Base-by-base conservation (phyloP, 2,329 filamentous ascomycete genomes). In the Fusarium sacchari region DNA sequence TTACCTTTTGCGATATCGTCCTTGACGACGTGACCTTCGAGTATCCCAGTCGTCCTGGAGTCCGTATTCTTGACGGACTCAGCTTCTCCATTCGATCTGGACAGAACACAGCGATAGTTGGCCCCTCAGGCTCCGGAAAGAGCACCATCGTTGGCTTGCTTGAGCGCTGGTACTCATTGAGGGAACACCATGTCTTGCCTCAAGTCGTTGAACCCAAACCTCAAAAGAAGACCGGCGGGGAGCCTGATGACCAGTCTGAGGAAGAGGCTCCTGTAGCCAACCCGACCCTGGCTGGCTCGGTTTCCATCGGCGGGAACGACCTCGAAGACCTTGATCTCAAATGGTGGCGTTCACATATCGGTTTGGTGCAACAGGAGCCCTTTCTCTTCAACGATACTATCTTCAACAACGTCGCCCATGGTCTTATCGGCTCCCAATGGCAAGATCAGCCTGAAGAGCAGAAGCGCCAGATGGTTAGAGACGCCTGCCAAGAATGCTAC, bases 81-180 rank as follows among this genome's bases (percentile, higher is more conserved):
- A 85, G 84, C 69, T 80, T 92, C 11, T 82, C 78, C 2, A 87
- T 93, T 55, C 82, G 85, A 43, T 84, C 87, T 9, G 89, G 90
- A 7, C 89, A 91, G 71, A 86, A 89, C 4, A 93, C 90, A 0
- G 92, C 92, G 4, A 90, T 94, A 28, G 91, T 94, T 17, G 92
- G 92, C 0, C 87, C 90, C 1, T 92, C 90, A 3, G 92, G 92
- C 0, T 89, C 87, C 5, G 92, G 92, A 0, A 94, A 94, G 78
- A 92, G 89, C 58, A 94, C 92, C 0, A 88, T 93, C 17, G 87
- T 93, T 0, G 90, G 89, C 0, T 81, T 94, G 5, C 81, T 93
- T 6, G 90, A 93, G 76, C 84, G 91, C 12, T 93, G 91, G 90
- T 93, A 93, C 72, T 75, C 69, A 7, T 32, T 77, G n/a, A 72